A percentile compares a stretch with the other conserved stretches of the same genome.
These are phyloP conservation scores for Picochlorum sp. DNA, from an alignment of 139 green algal genomes.

Conservation along the genomic window DNA sequence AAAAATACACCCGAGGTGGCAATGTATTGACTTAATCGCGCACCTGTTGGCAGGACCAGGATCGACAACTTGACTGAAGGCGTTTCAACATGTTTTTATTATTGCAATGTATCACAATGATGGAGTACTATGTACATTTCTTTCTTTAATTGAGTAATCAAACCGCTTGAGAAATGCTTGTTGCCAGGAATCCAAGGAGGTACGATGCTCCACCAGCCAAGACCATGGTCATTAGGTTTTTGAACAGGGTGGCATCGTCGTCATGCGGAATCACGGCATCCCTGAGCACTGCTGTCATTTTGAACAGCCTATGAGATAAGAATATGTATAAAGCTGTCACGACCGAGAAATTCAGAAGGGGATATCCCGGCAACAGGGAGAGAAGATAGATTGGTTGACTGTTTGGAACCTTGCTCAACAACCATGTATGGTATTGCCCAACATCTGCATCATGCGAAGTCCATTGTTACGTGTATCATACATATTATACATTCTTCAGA, in stretches of 20 bases:
- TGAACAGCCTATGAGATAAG: slow-evolving; percentile 75
- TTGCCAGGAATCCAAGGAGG: not conserved
- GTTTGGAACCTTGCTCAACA: slow-evolving; percentile 63
- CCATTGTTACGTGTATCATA: not conserved
- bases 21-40: too few species aligned
- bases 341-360: slow-evolving; percentile 85
- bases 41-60: too few species aligned
- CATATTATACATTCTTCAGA: slow-evolving; percentile 21
- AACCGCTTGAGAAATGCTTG: not conserved
- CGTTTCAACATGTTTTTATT: too few species aligned
- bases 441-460: slow-evolving; percentile 27
- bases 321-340: slow-evolving; percentile 67
- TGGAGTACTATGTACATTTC: not conserved
- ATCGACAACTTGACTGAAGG: too few species aligned
- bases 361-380: slow-evolving; percentile 70
- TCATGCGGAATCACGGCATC: slow-evolving; percentile 64
- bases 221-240: slow-evolving; percentile 60
- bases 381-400: slow-evolving; percentile 85
- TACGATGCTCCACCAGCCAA: slow-evolving; percentile 1
- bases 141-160: slow-evolving; percentile 1
- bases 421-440: slow-evolving; percentile 92
- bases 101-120: not conserved
- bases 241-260: slow-evolving; percentile 61
- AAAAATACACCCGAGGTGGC: too few species aligned
- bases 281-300: slow-evolving; percentile 76